Conservation (phyloP, 2,329 filamentous ascomycete species). For the Xylariaceae sp. region DNA sequence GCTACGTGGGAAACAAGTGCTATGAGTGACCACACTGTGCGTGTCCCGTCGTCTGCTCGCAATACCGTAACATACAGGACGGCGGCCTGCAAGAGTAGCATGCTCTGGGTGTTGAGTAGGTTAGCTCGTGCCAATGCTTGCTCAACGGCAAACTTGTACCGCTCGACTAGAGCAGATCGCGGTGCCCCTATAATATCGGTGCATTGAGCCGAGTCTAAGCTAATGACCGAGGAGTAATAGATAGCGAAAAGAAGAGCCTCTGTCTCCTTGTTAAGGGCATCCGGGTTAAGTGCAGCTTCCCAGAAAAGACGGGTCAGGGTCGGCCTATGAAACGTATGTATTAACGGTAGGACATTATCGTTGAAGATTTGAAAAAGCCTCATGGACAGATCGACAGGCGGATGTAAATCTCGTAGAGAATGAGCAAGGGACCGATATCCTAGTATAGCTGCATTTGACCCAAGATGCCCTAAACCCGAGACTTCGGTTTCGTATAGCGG, state of each 20-base stretch:
- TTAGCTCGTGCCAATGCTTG: constrained; percentile 59
- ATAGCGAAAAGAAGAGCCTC: constrained; percentile 58
- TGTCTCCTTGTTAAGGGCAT: constrained; percentile 38
- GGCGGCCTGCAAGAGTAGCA: constrained; percentile 57
- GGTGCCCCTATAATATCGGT: constrained; percentile 45
- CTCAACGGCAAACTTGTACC: constrained; percentile 58
- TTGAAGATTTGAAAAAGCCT: constrained; percentile 24
- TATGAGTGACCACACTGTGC: constrained; percentile 37
- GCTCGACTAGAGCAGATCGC: constrained; percentile 42
- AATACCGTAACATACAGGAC: constrained; percentile 55
- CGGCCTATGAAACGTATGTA: constrained; percentile 31
- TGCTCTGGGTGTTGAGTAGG: constrained; percentile 57
- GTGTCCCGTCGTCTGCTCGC: constrained; percentile 38
- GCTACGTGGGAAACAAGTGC: constrained; percentile 30
- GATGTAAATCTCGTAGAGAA: constrained; percentile 25
- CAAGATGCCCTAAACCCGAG: neutral
- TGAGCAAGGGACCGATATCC: constrained; percentile 25
- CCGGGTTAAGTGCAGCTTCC: constrained; percentile 20
- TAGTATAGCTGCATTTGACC: constrained; percentile 25
- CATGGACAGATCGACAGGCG: constrained; percentile 23
- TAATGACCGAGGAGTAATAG: constrained; percentile 55
- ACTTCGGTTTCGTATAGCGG: constrained; percentile 7
- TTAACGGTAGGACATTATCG: constrained; percentile 27
- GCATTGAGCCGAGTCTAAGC: constrained; percentile 44
- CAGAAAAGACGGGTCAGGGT: constrained; percentile 26